Percentiles rank a stretch among this genome's conserved stretches.
Evolutionary conservation across 2,329 filamentous ascomycete species (phyloP).

Genomic region (Chaetomiaceae sp.): DNA sequence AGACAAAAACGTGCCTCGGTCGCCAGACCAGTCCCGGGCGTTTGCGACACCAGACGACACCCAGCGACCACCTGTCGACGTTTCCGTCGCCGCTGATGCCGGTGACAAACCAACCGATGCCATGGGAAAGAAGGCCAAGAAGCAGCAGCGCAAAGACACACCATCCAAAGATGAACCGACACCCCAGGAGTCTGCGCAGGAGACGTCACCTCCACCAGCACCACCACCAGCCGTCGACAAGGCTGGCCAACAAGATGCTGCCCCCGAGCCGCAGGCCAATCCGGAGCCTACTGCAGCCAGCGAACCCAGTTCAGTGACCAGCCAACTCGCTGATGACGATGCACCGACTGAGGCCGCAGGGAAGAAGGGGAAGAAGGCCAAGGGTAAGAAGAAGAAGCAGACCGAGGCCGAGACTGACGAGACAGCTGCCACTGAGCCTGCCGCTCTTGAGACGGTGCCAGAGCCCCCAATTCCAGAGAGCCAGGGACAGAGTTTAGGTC

Average conservation of each 20-base stretch:
- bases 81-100: slow-evolving; percentile 27
- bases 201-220: background rate
- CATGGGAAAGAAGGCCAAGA: slow-evolving; percentile 34
- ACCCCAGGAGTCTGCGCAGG: slow-evolving; percentile 11
- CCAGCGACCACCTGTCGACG: slow-evolving; percentile 4
- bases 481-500: background rate
- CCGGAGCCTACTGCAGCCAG: background rate
- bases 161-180: slow-evolving; percentile 23
- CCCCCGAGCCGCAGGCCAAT: background rate
- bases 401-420: slow-evolving; percentile 9
- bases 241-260: slow-evolving; percentile 12
- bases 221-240: background rate
- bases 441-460: background rate
- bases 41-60: slow-evolving; percentile 4
- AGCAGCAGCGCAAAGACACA: slow-evolving; percentile 27
- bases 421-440: slow-evolving; percentile 1
- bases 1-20: slow-evolving; percentile 13
- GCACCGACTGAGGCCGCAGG: slow-evolving; percentile 8
- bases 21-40: slow-evolving; percentile 10
- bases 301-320: background rate
- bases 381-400: slow-evolving; percentile 26
- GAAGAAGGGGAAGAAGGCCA: slow-evolving; percentile 26
- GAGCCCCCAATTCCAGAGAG: slow-evolving; percentile 2
- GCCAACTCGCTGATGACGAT: slow-evolving; percentile 11
- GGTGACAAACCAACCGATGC: slow-evolving; percentile 27